phyloP scores from a whole-genome alignment of 169 alveolate genomes.

The Eimeria acervulina region DNA sequence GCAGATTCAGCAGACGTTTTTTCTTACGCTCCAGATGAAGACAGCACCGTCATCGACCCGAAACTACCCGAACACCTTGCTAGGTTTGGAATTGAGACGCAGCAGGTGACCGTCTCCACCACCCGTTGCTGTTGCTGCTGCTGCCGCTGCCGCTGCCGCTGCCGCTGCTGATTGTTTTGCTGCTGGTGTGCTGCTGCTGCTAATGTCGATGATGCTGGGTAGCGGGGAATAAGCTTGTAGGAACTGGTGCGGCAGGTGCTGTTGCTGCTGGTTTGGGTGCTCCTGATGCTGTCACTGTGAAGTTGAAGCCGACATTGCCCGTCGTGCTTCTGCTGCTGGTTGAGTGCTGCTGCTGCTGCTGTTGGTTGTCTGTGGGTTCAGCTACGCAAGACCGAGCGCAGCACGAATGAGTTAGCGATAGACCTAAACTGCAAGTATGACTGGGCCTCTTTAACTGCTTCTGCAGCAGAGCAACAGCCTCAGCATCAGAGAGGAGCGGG shows the following conservation, averaged over 20 bases:
- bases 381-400: constrained; percentile 92
- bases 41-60: constrained; percentile 93
- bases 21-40: constrained; percentile 95
- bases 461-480: constrained; percentile 85
- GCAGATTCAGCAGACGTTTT: constrained; percentile 95
- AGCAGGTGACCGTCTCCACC: constrained; percentile 84
- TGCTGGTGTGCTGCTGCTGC: not conserved
- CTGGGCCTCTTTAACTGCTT: constrained; percentile 88
- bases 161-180: not conserved
- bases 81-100: constrained; percentile 93
- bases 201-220: not conserved
- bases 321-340: constrained; percentile 50
- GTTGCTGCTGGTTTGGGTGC: not conserved
- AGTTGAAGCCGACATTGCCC: not conserved
- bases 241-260: not conserved
- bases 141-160: not conserved
- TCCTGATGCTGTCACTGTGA: not conserved
- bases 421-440: constrained; percentile 91
- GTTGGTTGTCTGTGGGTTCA: constrained; percentile 2
- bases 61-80: constrained; percentile 92
- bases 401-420: constrained; percentile 91
- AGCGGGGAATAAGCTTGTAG: not conserved
- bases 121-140: constrained; percentile 13
- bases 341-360: constrained; percentile 28
- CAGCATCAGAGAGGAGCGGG: constrained; percentile 77